Evolutionary conservation across 2,329 filamentous ascomycete genomes (phyloP).

Genomic region (Botrytis fragariae): DNA sequence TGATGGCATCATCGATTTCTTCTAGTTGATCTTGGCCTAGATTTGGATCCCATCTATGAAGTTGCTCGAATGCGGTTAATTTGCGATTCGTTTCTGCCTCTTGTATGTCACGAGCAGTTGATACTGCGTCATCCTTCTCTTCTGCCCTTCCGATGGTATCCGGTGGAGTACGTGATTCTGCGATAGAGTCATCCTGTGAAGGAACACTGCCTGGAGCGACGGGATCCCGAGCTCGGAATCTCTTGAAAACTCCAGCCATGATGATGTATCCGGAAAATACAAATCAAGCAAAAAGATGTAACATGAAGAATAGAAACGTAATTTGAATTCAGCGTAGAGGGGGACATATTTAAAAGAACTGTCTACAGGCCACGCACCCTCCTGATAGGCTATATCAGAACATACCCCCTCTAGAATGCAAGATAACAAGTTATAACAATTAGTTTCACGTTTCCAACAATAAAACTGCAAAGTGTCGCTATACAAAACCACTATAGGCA

Average conservation of each 20-base stretch:
- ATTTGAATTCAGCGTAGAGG: neutral
- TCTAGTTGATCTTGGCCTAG: slow-evolving; percentile 22
- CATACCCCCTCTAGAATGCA: neutral
- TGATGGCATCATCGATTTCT: slow-evolving; percentile 26
- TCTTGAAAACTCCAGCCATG: slow-evolving; percentile 7
- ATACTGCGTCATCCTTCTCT: slow-evolving; percentile 17
- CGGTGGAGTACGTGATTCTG: neutral
- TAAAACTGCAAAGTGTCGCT: neutral
- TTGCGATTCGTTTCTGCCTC: slow-evolving; percentile 25
- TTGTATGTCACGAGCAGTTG: slow-evolving; percentile 18
- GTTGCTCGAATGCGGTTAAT: slow-evolving; percentile 22
- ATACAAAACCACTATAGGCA: neutral
- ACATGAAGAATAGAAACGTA: neutral
- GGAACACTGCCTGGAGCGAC: neutral
- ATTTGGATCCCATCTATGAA: slow-evolving; percentile 27
- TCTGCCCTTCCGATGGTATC: neutral
- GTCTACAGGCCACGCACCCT: neutral
- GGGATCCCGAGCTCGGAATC: neutral
- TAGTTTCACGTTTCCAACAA: neutral
- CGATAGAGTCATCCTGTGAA: neutral
- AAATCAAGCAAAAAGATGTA: neutral
- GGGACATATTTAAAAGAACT: neutral
- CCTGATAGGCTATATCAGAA: neutral
- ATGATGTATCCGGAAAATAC: neutral
- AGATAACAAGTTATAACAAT: neutral